Percentiles rank a stretch among this genome's conserved stretches.
phyloP scores from a whole-genome alignment of 1,139 yeast species.

The Saccharomyces hybrid region DNA sequence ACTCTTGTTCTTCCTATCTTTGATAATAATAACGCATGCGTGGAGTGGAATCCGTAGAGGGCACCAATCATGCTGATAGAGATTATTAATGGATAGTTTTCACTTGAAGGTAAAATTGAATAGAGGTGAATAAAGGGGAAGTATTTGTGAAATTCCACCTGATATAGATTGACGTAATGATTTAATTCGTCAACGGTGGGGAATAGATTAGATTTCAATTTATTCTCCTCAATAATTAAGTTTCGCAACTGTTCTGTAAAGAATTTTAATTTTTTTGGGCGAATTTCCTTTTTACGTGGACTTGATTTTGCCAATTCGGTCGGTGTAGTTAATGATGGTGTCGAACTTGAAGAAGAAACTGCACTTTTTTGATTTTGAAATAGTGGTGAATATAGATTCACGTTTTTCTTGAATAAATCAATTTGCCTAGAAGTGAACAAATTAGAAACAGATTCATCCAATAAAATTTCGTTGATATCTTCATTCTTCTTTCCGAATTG shows the following conservation, averaged over 20 bases:
- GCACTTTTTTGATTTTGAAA: constrained; percentile 9
- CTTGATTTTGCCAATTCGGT: neutral
- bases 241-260: constrained; percentile 48
- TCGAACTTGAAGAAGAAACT: constrained; percentile 5
- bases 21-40: constrained; percentile 67
- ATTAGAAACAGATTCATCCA: constrained; percentile 11
- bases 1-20: constrained; percentile 73
- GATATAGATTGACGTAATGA: constrained; percentile 61
- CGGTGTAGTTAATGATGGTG: constrained; percentile 20
- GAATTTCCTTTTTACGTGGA: neutral
- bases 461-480: constrained; percentile 2
- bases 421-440: constrained; percentile 54
- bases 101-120: constrained; percentile 49
- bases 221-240: constrained; percentile 47
- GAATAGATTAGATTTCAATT: constrained; percentile 48
- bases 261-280: constrained; percentile 12
- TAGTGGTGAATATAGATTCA: constrained; percentile 10
- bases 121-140: constrained; percentile 79
- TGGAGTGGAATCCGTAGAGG: constrained; percentile 70
- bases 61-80: constrained; percentile 90
- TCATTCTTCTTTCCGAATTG: neutral
- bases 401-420: constrained; percentile 45
- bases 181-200: constrained; percentile 72
- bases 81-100: constrained; percentile 66
- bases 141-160: constrained; percentile 66